Evolutionary conservation across 805 yeast genomes (phyloP).

Genomic region (Wickerhamomyces xylosicus): DNA sequence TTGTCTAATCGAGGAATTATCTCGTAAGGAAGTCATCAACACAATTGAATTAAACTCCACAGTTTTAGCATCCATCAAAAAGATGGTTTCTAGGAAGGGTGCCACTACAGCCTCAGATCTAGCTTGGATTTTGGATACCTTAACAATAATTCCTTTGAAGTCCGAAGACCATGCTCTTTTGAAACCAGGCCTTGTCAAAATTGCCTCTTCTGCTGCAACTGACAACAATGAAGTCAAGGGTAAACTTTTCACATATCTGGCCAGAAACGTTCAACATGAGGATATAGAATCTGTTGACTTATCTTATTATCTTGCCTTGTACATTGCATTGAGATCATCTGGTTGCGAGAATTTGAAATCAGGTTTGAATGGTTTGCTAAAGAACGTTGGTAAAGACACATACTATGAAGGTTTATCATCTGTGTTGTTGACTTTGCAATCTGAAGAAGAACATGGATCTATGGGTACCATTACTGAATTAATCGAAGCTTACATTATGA

Average conservation of each 20-base stretch:
- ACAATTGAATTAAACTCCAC: no score
- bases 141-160: constrained; percentile 15
- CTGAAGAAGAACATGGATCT: background rate
- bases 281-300: background rate
- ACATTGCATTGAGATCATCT: background rate
- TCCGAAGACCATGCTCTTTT: constrained; percentile 5
- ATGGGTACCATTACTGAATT: background rate
- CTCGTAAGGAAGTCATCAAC: no score
- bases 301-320: background rate
- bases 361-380: background rate
- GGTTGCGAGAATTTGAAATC: background rate
- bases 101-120: constrained; percentile 1
- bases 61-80: no score
- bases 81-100: no score
- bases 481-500: background rate
- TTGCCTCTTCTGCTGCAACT: constrained; percentile 4
- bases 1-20: background rate
- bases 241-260: background rate
- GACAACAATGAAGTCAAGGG: background rate
- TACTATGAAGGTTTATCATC: background rate
- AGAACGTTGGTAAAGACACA: constrained; percentile 31
- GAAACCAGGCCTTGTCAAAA: constrained; percentile 9
- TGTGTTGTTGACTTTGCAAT: background rate
- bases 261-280: background rate
- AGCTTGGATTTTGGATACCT: constrained; percentile 23